Evolutionary conservation across 2,329 filamentous ascomycete genomes (phyloP).

Genomic region (Cladophialophora carrionii): DNA sequence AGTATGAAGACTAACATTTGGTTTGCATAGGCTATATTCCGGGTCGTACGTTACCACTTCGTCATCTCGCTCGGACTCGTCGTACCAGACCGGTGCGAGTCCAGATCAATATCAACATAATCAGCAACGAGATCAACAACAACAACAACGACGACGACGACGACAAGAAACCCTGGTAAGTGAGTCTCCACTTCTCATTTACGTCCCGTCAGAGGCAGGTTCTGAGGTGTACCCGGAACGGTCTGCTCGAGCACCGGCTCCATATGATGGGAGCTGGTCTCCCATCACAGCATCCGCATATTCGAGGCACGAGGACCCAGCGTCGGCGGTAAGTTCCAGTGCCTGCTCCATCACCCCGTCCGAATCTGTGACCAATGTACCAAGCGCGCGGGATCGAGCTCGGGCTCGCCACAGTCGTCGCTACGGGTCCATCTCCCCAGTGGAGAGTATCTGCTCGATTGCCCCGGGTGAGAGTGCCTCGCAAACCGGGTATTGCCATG

Average conservation of each 20-base stretch:
- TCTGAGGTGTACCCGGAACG: not conserved
- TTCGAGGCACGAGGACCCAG: not conserved
- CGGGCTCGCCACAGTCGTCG: not conserved
- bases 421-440: not conserved
- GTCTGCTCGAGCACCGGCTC: not conserved
- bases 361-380: not conserved
- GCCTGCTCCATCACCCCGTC: not conserved
- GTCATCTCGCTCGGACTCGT: not conserved
- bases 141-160: no score
- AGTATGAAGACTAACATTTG: not conserved
- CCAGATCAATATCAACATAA: not conserved
- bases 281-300: not conserved
- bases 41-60: not conserved
- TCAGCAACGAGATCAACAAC: not conserved
- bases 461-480: not conserved
- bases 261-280: not conserved
- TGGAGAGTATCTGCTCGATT: slow-evolving; percentile 3
- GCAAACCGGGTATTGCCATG: not conserved
- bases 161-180: not conserved
- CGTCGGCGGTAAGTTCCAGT: not conserved
- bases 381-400: not conserved
- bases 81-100: not conserved
- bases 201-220: not conserved
- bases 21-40: not conserved
- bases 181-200: not conserved